phyloP scores from a whole-genome alignment of 257 asterid species.

The Henckelia pumila region DNA sequence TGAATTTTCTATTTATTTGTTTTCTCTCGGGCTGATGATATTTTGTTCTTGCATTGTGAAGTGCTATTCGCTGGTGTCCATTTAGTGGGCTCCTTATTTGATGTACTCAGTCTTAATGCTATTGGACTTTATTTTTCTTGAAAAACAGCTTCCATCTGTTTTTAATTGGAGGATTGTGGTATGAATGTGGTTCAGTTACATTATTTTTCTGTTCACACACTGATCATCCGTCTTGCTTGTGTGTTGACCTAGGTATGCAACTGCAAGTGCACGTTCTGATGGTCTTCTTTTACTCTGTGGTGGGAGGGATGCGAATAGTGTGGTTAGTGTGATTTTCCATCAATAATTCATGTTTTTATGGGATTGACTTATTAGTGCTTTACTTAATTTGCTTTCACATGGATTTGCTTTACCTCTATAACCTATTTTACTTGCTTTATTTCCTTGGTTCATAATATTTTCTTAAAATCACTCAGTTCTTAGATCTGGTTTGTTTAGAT shows the following conservation, averaged over 20 bases:
- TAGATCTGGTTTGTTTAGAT: neutral
- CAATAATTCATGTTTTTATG: constrained; percentile 13
- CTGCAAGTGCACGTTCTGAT: constrained; percentile 99
- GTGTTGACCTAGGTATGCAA: constrained; percentile 74
- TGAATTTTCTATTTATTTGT: neutral
- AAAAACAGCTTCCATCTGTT: neutral
- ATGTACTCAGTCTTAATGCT: neutral
- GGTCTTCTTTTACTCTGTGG: constrained; percentile 99
- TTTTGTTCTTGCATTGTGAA: neutral
- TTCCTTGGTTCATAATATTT: neutral
- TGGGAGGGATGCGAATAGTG: constrained; percentile 98
- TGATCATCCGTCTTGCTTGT: constrained; percentile 27
- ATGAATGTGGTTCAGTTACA: constrained; percentile 17
- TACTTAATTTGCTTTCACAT: neutral
- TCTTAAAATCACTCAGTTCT: too few relatives aligned
- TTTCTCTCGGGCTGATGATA: neutral
- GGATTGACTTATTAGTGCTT: constrained; percentile 15
- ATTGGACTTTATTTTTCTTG: neutral
- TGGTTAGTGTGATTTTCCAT: constrained; percentile 53
- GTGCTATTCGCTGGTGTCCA: neutral
- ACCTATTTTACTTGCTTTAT: neutral
- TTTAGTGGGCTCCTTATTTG: too few relatives aligned
- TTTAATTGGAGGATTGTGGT: constrained; percentile 10
- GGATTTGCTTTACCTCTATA: neutral
- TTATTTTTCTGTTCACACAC: constrained; percentile 9